Conservation (phyloP, 495 filamentous ascomycete genomes). For the Talaromyces ruber region DNA sequence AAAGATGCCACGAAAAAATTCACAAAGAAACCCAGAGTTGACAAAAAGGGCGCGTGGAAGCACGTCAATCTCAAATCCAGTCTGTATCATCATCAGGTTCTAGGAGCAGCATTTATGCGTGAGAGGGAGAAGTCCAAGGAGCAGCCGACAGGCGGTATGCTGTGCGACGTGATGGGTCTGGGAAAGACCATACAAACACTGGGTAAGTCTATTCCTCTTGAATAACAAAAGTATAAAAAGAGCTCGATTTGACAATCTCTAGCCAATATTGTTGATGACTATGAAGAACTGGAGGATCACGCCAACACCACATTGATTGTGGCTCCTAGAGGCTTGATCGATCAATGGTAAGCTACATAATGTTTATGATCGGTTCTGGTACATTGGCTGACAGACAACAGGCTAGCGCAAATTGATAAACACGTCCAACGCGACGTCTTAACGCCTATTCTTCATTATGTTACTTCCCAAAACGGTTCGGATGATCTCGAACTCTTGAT, state of each 20-base stretch:
- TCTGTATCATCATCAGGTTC: conserved; percentile 42
- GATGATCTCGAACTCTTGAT: conserved; percentile 11
- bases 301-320: conserved; percentile 42
- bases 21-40: conserved; percentile 17
- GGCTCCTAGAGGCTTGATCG: conserved; percentile 29
- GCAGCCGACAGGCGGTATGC: conserved; percentile 42
- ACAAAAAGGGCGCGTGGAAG: conserved; percentile 34
- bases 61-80: conserved; percentile 37
- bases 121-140: conserved; percentile 34
- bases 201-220: conserved; percentile 8
- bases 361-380: background rate
- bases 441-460: conserved; percentile 12
- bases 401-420: conserved; percentile 27
- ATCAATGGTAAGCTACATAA: conserved; percentile 28
- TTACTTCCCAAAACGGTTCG: conserved; percentile 1
- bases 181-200: conserved; percentile 51
- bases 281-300: conserved; percentile 11
- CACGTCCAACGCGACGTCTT: conserved; percentile 22
- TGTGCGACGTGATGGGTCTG: conserved; percentile 56
- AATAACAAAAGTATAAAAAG: background rate
- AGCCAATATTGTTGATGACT: conserved; percentile 41
- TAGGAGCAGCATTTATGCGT: conserved; percentile 50
- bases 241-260: background rate
- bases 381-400: background rate
- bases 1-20: conserved; percentile 32